Percentiles rank a stretch among this genome's conserved stretches.
phyloP scores from a whole-genome alignment of 1,139 yeast genomes.

The Yamadazyma taylorii region DNA sequence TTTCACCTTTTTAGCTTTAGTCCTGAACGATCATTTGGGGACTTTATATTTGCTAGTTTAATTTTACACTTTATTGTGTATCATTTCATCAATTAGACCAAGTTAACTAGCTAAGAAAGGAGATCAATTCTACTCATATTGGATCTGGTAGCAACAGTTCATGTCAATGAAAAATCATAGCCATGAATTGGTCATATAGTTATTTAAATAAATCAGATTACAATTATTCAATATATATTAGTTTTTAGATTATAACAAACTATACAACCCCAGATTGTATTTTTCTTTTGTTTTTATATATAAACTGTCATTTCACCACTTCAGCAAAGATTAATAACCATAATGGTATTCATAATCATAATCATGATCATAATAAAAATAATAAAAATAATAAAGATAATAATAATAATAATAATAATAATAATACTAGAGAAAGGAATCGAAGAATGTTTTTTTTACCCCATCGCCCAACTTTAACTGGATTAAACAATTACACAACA shows the following conservation, averaged over 20 bases:
- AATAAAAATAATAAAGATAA: no score
- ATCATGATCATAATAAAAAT: no score
- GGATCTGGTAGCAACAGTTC: no score
- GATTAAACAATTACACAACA: constrained; percentile 47
- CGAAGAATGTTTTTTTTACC: neutral
- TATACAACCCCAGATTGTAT: constrained; percentile 15
- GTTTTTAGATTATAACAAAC: constrained; percentile 3
- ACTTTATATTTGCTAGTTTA: constrained; percentile 83
- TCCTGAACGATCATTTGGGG: constrained; percentile 86
- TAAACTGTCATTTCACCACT: neutral
- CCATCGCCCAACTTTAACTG: constrained; percentile 1
- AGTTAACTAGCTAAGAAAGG: no score
- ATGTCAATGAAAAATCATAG: no score
- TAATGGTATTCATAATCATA: no score
- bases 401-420: no score
- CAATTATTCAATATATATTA: constrained; percentile 5
- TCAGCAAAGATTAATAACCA: no score
- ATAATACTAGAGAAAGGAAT: constrained; percentile 1
- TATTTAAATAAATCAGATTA: neutral
- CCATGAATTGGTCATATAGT: neutral
- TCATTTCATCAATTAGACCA: constrained; percentile 77
- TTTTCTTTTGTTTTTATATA: neutral
- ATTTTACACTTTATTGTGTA: constrained; percentile 84
- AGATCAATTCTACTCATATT: no score
- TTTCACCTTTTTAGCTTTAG: constrained; percentile 34